Conservation (phyloP, 1,284 basidiomycete species). For the Pseudozyma tsukubaensis region DNA sequence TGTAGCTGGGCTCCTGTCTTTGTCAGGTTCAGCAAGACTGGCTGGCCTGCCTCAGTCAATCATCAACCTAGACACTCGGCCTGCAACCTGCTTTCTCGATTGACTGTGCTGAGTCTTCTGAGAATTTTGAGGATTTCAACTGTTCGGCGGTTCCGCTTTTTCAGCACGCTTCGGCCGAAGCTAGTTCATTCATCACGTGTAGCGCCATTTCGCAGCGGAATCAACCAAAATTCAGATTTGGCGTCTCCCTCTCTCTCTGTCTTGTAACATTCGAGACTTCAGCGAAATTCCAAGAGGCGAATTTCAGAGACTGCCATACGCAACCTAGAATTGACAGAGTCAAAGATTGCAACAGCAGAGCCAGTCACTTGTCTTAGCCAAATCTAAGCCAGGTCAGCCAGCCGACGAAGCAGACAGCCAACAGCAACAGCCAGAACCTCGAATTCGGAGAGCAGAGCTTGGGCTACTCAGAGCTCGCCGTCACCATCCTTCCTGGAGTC, state of each 20-base stretch:
- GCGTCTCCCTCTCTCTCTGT: too few species aligned
- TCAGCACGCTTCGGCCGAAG: too few species aligned
- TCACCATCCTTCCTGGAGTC: conserved; percentile 49
- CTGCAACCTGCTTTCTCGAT: too few species aligned
- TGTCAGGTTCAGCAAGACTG: too few species aligned
- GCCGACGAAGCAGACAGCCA: background rate
- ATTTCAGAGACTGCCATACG: background rate
- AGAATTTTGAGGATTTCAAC: too few species aligned
- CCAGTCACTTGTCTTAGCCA: conserved; percentile 6
- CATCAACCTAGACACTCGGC: background rate
- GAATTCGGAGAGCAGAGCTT: background rate
- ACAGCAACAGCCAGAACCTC: background rate
- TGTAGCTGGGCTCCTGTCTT: too few species aligned
- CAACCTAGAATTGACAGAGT: background rate
- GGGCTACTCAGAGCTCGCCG: conserved; percentile 45
- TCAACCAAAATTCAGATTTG: too few species aligned
- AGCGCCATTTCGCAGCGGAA: too few species aligned
- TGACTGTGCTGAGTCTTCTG: background rate
- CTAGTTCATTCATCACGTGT: too few species aligned
- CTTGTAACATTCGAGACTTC: background rate
- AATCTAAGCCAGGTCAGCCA: conserved; percentile 1
- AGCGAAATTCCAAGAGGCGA: background rate
- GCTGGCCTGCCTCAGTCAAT: too few species aligned
- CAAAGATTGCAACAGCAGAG: conserved; percentile 17
- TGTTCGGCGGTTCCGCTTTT: too few species aligned